Evolutionary conservation across 2,329 filamentous ascomycete species (phyloP), one percentile per base, ranked within the genome.

Genomic region (Trichoderma semiorbis): DNA sequence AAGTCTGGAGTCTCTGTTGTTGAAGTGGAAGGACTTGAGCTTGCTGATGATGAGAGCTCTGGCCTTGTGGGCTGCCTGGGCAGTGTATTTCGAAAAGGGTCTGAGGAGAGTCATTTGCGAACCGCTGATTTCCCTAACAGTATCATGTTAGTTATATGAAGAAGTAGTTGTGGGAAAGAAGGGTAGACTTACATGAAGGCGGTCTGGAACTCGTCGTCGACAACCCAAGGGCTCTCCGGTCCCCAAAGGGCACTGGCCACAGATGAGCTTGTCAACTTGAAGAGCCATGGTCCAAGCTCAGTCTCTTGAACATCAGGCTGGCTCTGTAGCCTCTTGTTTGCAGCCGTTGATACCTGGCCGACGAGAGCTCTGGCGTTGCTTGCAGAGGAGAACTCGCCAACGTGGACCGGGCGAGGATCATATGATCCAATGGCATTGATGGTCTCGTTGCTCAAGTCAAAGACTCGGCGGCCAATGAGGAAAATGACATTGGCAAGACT

Each of bases 191-290:
- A 76, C 78, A 79, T 78, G 69, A 79, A 80, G 28, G 79, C 77
- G 14, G 76, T 73, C 2, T 77, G 73, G 58, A 80, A 80, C 62
- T 80, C 77, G 6, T 70, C 69, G 24, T 80, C 78, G 72, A 77
- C 75, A 3, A 77, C 74, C 78, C 78, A 80, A 3, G 78, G 78
- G 64, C 80, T 80, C 39, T 75, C 66, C 3, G 74, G 73, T 5
- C 78, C 78, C 78, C 78, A 80, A 24, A 79, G 77, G 24, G 78
- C 77, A 39, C 73, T 78, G 0, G 78, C 78, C 8, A 79, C 76
- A n/a, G 78, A 77, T n/a, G 78, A 76, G 8, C 78, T 76, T 5
- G 78, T 75, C 50, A 78, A 26, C 14, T 76, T 74, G 69, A 80
- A 80, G 32, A 80, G 73, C 78, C 77, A 80, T 11, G 73, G 73